Base-by-base conservation (phyloP, 1,284 basidiomycete genomes). In the Apiotrichum gamsii region DNA sequence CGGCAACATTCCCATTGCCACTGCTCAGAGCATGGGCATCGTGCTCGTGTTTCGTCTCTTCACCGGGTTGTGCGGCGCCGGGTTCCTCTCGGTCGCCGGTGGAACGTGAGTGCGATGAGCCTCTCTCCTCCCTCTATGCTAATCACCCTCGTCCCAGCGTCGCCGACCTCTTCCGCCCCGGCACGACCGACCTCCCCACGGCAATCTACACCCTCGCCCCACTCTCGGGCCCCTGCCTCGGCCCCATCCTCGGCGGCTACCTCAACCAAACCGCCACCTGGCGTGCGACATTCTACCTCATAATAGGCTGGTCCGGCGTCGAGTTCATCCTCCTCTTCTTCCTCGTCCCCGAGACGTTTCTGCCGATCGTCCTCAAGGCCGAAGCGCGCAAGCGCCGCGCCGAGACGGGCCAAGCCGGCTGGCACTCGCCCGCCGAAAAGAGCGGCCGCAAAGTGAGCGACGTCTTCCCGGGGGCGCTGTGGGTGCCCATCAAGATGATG, bases 261-360 rank as follows among this genome's bases (percentile, higher is more conserved):
- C 29, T 58, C 25, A 52, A 49, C 10, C 43, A 45, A 20, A 44
- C 50, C 29, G 13, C 31, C 1, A n/a, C 20, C 8, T 54, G 45
- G 21, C 56, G 58, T 8, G 56, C 54, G 58, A 49, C 58, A 34
- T 61, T 56, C 53, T 54, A 52, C 37, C 55, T 52, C 29, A 58
- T 56, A 52, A 33, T 58, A 8, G 39, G 39, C 13, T 61, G 60
- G 60, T 50, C 56, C 23, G 58, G 41, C 1, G 15, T 46, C 9
- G 47, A 52, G 9, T 58, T 57, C 23, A 13, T 56, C 2, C 33
- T 56, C 11, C 49, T 49, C 13, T 42, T 39, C 20, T 31, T 52
- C 1, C 53, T 57, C 39, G 58, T 61, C 51, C 60, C 60, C 10
- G 60, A 61, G 39, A 61, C 60, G 15, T 43, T 58, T 2, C 45